Evolutionary conservation across 1,284 basidiomycete species (phyloP).

Genomic region (Porogramme epimiltina): DNA sequence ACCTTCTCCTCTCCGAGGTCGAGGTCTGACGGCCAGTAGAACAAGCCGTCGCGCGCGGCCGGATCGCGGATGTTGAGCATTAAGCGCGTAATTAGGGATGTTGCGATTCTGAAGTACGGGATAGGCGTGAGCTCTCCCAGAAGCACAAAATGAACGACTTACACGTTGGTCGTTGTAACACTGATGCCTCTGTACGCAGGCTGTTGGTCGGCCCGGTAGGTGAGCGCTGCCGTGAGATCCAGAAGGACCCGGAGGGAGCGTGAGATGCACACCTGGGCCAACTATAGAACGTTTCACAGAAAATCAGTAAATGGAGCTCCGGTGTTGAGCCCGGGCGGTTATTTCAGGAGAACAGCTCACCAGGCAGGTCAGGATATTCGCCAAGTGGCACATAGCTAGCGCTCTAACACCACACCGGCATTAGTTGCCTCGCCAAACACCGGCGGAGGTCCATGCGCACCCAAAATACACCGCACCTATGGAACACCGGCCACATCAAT

Average conservation of each 20-base stretch:
- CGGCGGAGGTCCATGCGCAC: not conserved
- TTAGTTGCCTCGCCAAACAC: not conserved
- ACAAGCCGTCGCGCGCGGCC: not conserved
- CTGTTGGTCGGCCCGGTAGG: not conserved
- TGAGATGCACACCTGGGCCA: not conserved
- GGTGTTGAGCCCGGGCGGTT: no score
- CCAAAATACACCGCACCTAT: conserved; percentile 4
- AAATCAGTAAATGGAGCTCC: not conserved
- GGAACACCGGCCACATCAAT: not conserved
- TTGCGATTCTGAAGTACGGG: not conserved
- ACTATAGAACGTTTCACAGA: not conserved
- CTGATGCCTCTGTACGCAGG: conserved; percentile 7
- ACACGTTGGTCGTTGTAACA: conserved; percentile 9
- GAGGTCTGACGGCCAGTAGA: conserved; percentile 1
- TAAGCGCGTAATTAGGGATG: conserved; percentile 4
- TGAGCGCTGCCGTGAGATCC: not conserved
- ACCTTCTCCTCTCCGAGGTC: not conserved
- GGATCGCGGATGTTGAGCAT: conserved; percentile 12
- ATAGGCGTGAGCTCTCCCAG: not conserved
- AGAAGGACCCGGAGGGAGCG: not conserved
- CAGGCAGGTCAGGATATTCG: conserved; percentile 8
- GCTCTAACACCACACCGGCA: not conserved
- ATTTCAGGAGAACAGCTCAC: not conserved
- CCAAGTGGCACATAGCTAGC: conserved; percentile 5
- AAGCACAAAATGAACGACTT: not conserved